These are phyloP conservation scores for Boletus sp. DNA, from an alignment of 768 basidiomycete genomes.

Conservation along the genomic window DNA sequence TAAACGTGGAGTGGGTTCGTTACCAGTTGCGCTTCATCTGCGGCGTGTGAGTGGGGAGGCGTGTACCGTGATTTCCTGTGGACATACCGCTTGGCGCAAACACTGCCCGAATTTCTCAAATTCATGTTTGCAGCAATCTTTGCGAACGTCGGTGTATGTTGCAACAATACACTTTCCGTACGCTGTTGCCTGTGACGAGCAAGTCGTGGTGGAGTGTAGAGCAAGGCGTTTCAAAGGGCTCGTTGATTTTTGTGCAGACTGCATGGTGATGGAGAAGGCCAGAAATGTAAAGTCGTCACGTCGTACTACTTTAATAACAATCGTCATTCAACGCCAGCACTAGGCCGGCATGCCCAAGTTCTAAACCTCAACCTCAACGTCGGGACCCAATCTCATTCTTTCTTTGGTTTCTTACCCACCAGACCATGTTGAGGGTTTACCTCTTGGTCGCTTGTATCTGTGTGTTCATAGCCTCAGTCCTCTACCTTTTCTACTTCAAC, in stretches of 20 bases:
- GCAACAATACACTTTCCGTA: constrained; percentile 91
- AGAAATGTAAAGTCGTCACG: neutral
- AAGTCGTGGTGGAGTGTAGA: constrained; percentile 69
- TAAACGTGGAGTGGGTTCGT: constrained; percentile 6
- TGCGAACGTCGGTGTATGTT: constrained; percentile 79
- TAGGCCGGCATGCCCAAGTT: constrained; percentile 4
- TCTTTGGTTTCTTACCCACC: neutral
- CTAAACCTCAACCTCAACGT: neutral
- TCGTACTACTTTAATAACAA: too few species aligned
- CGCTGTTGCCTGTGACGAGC: constrained; percentile 63
- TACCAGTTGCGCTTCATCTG: constrained; percentile 62
- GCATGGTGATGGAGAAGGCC: constrained; percentile 10
- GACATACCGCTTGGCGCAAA: constrained; percentile 72
- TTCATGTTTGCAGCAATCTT: constrained; percentile 81
- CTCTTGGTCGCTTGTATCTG: constrained; percentile 65
- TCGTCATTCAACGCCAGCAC: neutral
- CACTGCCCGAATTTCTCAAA: constrained; percentile 84
- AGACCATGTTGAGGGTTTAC: constrained; percentile 52
- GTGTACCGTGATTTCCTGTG: neutral
- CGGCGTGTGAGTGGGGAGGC: neutral
- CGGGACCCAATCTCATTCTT: neutral
- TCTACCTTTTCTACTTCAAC: constrained; percentile 93
- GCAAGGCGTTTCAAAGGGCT: constrained; percentile 63
- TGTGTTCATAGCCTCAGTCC: constrained; percentile 51
- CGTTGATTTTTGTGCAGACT: constrained; percentile 30